These are phyloP conservation scores for Tardiomyces blankii DNA, from an alignment of 1,139 yeast species.

Conservation along the genomic window DNA sequence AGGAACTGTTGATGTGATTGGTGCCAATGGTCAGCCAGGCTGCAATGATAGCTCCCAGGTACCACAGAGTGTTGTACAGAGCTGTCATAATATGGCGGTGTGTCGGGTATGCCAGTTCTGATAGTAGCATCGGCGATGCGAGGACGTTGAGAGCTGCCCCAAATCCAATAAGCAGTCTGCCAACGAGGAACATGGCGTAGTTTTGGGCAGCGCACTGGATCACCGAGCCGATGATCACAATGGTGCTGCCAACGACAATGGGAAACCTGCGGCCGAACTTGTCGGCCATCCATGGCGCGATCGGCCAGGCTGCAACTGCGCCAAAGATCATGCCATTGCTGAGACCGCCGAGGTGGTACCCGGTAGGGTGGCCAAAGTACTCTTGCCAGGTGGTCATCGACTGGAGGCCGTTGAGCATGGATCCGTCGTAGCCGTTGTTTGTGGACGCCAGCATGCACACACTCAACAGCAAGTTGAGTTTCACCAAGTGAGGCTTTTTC, in stretches of 20 bases:
- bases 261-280: constrained; percentile 36
- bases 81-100: constrained; percentile 38
- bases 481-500: neutral
- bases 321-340: constrained; percentile 47
- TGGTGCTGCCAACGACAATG: constrained; percentile 30
- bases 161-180: constrained; percentile 38
- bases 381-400: constrained; percentile 29
- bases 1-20: constrained; percentile 15
- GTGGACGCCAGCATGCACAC: neutral
- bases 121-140: constrained; percentile 33
- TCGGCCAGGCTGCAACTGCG: constrained; percentile 13
- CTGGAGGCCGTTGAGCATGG: constrained; percentile 42
- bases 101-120: constrained; percentile 29
- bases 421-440: constrained; percentile 43
- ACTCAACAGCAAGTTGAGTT: neutral
- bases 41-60: constrained; percentile 44
- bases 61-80: constrained; percentile 40
- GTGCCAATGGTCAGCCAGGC: constrained; percentile 46
- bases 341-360: constrained; percentile 36
- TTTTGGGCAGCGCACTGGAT: constrained; percentile 34
- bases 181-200: constrained; percentile 33
- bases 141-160: constrained; percentile 27
- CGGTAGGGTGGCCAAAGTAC: constrained; percentile 31
- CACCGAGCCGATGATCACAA: constrained; percentile 35
- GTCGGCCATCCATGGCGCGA: constrained; percentile 29